phyloP scores from a whole-genome alignment of 768 basidiomycete genomes.

The Mycena capillaripes region DNA sequence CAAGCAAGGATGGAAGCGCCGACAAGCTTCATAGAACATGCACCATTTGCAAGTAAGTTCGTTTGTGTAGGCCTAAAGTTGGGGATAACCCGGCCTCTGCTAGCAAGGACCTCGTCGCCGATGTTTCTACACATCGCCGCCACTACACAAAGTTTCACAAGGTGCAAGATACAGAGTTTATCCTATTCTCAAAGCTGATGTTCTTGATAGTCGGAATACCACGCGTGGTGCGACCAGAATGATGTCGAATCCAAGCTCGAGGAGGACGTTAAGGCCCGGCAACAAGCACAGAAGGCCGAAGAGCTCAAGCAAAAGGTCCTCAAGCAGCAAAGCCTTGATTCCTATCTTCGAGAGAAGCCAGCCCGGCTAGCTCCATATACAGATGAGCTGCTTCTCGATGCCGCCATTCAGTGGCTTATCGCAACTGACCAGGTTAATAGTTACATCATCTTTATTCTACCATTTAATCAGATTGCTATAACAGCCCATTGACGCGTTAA shows the following conservation, averaged over 20 bases:
- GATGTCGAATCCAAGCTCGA: constrained; percentile 25
- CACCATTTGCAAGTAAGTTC: constrained; percentile 17
- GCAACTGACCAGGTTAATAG: constrained; percentile 52
- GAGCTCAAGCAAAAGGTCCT: constrained; percentile 2
- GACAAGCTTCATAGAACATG: constrained; percentile 7
- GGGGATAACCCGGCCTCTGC: background rate
- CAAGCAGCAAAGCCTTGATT: constrained; percentile 14
- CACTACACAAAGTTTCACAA: constrained; percentile 9
- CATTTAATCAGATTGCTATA: background rate
- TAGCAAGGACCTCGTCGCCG: constrained; percentile 9
- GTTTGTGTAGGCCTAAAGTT: background rate
- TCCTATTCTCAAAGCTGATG: background rate
- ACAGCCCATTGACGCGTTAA: constrained; percentile 43
- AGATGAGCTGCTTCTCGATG: constrained; percentile 37
- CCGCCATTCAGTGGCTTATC: constrained; percentile 51
- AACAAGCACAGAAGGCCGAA: background rate
- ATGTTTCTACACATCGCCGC: constrained; percentile 18
- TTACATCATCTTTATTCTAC: constrained; percentile 15
- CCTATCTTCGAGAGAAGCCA: constrained; percentile 26
- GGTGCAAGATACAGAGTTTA: constrained; percentile 9
- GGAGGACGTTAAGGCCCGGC: constrained; percentile 15
- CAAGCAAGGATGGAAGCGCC: background rate
- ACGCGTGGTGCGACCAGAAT: constrained; percentile 7
- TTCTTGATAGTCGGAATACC: constrained; percentile 14
- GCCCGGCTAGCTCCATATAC: constrained; percentile 22